Evolutionary conservation across 2,329 filamentous ascomycete genomes (phyloP), one percentile per base, ranked within the genome.

Genomic region (Exophiala dermatitidis): DNA sequence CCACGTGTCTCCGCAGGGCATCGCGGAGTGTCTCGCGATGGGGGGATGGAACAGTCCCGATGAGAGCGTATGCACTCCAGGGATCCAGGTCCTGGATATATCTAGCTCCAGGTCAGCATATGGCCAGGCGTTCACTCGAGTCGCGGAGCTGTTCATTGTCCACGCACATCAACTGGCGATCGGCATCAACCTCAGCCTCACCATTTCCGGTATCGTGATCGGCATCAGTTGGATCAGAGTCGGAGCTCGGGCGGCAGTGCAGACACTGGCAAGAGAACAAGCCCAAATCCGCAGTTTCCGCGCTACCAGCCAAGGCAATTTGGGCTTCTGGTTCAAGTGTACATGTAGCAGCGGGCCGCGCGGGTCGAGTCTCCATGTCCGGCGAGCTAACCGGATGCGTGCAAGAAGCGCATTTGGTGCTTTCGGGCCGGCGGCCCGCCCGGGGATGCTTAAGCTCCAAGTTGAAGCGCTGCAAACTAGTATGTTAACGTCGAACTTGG

Each of bases 1-100:
- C 42, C 5, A 57, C 30, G 33, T 57, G 38, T 8, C 34, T 47
- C 28, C 19, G 12, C 26, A 54, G 40, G 3, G 44, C 44, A 41
- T 31, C n/a, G 29, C 45, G 50, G 10, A 57, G 19, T 36, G 48
- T 36, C 8, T 29, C n/a, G 4, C 32, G 32, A n/a, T 48, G 44
- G 31, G n/a, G 7, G 28, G 28, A 9, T 7, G 48, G 40, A 5
- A 48, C 54, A 3, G 51, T 48, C 4, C 43, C 40, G 7, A 52
- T 37, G 6, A 57, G 43, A 19, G 54, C 54, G 26, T 26, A 28
- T 28, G 51, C 41, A 26, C 28, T 41, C 41, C 31, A 50, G 6
- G 19, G 10, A 26, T 57, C 52, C 12, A 49, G 37, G 10, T 54
- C 48, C 19, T 32, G 32, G 40, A 57, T 41, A 37, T 41, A 57